Evolutionary conservation across 2,329 filamentous ascomycete genomes (phyloP).

Genomic region (Dactylellina sp.): DNA sequence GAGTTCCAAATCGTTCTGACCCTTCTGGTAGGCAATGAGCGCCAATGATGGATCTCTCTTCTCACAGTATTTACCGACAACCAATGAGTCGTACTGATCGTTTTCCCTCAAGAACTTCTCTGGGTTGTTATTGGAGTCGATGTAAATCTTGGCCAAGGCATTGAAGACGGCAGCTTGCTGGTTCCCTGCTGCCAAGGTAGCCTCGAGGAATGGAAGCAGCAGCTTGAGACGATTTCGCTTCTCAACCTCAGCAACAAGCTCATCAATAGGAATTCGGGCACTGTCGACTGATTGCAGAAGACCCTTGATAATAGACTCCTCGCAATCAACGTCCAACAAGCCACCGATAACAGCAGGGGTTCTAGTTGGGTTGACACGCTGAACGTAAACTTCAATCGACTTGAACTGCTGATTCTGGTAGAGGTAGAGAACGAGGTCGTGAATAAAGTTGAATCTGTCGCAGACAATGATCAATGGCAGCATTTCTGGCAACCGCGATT

Average conservation of each 20-base stretch:
- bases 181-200: slow-evolving; percentile 87
- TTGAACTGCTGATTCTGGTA: slow-evolving; percentile 99
- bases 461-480: slow-evolving; percentile 97
- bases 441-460: slow-evolving; percentile 98
- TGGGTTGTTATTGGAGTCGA: slow-evolving; percentile 97
- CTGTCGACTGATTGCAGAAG: slow-evolving; percentile 86
- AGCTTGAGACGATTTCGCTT: slow-evolving; percentile 94
- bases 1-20: slow-evolving; percentile 95
- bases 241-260: slow-evolving; percentile 95
- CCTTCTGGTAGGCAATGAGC: slow-evolving; percentile 94
- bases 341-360: slow-evolving; percentile 94
- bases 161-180: slow-evolving; percentile 98
- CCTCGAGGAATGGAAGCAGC: slow-evolving; percentile 93
- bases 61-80: slow-evolving; percentile 97
- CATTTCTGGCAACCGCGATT: slow-evolving; percentile 90
- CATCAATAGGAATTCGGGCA: slow-evolving; percentile 87
- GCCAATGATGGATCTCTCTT: slow-evolving; percentile 97
- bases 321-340: slow-evolving; percentile 94
- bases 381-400: slow-evolving; percentile 97
- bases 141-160: slow-evolving; percentile 98
- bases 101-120: slow-evolving; percentile 98
- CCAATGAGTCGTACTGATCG: slow-evolving; percentile 91
- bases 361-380: slow-evolving; percentile 90
- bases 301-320: slow-evolving; percentile 94
- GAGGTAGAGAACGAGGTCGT: slow-evolving; percentile 93